Base-by-base conservation (phyloP, 306 rosid genomes). In the Ziziphus jujuba region DNA sequence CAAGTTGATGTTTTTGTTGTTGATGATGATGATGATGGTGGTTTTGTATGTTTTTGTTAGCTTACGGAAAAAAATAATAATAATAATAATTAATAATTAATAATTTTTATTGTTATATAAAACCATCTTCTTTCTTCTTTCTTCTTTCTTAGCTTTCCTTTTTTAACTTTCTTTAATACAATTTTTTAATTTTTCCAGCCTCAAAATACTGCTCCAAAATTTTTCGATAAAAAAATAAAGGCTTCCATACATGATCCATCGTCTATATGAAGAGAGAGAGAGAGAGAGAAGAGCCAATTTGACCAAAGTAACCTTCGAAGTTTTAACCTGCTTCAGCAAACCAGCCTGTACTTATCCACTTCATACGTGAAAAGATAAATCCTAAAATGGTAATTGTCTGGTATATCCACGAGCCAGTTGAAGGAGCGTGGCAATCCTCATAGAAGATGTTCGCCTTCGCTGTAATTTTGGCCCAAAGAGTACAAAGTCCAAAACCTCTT, bases 1-100 rank as follows among this genome's bases (percentile, higher is more conserved):
- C 70, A 69, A 58, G 79, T 51, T 72, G 84, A 69, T 64, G 75
- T 59, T 73, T 73, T 69, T 36, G 43, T 48, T 23, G 71, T 65
- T 56, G 66, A 56, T 57, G 45, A 1, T 36, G 43, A 36, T 36
- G 43, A 7, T 40, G 45, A 12, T 40, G 44, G 44, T 54, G 59
- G 28, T 68, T 61, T 76, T 19, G 11, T 53, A 5, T 62, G 70
- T 31, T 56, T 82, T 77, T 31, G 58, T 57, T 40, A 69, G 28
- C 66, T 19, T 28, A 28, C 2, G 33, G 4, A 28, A 28, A 28
- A 28, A 28, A 28, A 28, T 1, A 40, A 40, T 8, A 40, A 9
- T 6, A 40, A 40, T 40, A 35, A 58, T 61, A 60, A 20, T 40
- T 24, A 16, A 65, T 59, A 45, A 64, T 21, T n/a, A n/a, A n/a